Base-by-base conservation (phyloP, 257 asterid species). In the Lycium barbarum region DNA sequence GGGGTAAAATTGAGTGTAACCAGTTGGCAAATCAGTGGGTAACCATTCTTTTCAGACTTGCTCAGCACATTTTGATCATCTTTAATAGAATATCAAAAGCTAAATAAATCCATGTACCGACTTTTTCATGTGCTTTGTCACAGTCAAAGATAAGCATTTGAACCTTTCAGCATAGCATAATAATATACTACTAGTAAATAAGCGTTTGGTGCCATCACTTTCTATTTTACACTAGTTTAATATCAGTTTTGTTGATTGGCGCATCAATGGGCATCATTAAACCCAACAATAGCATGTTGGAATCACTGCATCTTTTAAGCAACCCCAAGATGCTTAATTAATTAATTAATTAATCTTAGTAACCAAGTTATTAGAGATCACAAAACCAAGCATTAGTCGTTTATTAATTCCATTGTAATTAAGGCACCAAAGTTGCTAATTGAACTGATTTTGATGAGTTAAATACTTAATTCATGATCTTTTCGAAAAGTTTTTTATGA, bases 11-110 rank as follows among this genome's bases (percentile, higher is more conserved):
- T 49, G 45, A 74, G 43, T 74, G 43, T 74, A 22, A 22, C 43
- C 36, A 74, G 62, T 74, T 74, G 81, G 81, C 81, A 49, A 74
- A 45, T 45, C 9, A 72, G 80, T 45, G 58, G 80, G 80, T 72
- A 45, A 18, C 79, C 54, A 18, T 15, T 40, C 54, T 40, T 70
- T 70, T 17, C 33, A 72, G 58, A 74, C 10, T n/a, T 45, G 80
- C 9, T 73, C 18, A 73, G 11, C 58, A 72, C 62, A 74, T 49
- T 74, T 49, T 74, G 62, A 26, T 49, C 2, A 74, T 45, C 62
- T 49, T 74, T 74, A 67, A 74, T 6, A 74, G 62, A 49, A 49
- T 14, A 74, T 74, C 18, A 73, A 49, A 26, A 74, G 43, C 81
- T 74, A 74, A 74, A 49, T 74, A 49, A 74, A 74, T 74, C 43